phyloP scores from a whole-genome alignment of 495 filamentous ascomycete species.

The Venustampulla echinocandica region DNA sequence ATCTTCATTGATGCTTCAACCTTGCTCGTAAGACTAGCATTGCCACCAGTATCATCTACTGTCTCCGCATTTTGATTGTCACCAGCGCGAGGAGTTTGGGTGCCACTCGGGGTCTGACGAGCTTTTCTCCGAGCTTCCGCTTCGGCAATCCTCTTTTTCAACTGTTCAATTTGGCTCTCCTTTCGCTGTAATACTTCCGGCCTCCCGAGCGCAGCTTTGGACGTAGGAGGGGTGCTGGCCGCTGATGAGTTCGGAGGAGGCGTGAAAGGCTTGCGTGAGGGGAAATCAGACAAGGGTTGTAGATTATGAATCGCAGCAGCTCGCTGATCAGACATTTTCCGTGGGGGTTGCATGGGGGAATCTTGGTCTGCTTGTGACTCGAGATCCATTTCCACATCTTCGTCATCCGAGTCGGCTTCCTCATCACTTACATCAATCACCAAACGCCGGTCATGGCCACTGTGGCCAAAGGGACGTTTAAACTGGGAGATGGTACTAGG shows the following conservation, averaged over 20 bases:
- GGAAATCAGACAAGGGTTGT: conserved; percentile 33
- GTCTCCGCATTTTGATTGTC: not conserved
- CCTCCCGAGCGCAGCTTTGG: conserved; percentile 9
- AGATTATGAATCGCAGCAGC: conserved; percentile 33
- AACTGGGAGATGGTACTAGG: conserved; percentile 31
- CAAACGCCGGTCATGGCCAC: conserved; percentile 38
- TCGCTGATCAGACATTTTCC: conserved; percentile 22
- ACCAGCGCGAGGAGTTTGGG: conserved; percentile 11
- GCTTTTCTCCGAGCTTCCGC: conserved; percentile 51
- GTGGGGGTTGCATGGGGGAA: conserved; percentile 19
- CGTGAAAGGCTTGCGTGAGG: conserved; percentile 30
- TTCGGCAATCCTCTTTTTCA: conserved; percentile 70
- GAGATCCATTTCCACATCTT: conserved; percentile 26
- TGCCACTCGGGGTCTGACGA: conserved; percentile 15
- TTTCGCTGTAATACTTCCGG: conserved; percentile 54
- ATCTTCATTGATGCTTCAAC: conserved; percentile 18
- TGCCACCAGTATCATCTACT: not conserved
- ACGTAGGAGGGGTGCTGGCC: conserved; percentile 30
- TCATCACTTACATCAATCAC: conserved; percentile 72
- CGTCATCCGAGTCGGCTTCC: conserved; percentile 21
- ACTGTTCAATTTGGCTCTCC: conserved; percentile 61
- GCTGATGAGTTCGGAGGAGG: conserved; percentile 24
- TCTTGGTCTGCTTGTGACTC: conserved; percentile 34
- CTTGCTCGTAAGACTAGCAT: conserved; percentile 5
- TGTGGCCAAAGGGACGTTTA: conserved; percentile 56